Evolutionary conservation across 1,139 yeast genomes (phyloP).

Genomic region (Debaryomycetaceae sp.): DNA sequence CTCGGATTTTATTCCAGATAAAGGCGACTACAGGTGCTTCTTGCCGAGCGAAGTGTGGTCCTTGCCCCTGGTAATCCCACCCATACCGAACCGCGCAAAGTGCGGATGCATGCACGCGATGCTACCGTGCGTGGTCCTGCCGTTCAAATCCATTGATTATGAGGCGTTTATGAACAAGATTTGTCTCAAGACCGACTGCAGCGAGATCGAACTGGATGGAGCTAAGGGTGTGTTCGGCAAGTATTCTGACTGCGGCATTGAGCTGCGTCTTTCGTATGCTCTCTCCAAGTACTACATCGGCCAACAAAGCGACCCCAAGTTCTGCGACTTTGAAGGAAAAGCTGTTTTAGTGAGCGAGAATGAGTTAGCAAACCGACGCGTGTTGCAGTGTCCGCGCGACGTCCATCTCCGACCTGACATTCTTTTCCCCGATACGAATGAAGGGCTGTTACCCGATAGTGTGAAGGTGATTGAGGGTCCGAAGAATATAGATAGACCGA

Average conservation of each 20-base stretch:
- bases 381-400: no score
- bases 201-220: slow-evolving; percentile 39
- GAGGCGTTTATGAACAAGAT: slow-evolving; percentile 31
- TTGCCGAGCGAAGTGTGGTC: slow-evolving; percentile 22
- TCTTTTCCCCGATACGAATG: no score
- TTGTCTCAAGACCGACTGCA: slow-evolving; percentile 43
- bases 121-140: slow-evolving; percentile 37
- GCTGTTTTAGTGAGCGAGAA: slow-evolving; percentile 23
- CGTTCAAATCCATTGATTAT: slow-evolving; percentile 19
- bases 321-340: slow-evolving; percentile 28
- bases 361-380: no score
- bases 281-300: slow-evolving; percentile 36
- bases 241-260: slow-evolving; percentile 43
- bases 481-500: no score
- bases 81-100: slow-evolving; percentile 39
- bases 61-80: slow-evolving; percentile 37
- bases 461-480: no score
- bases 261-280: slow-evolving; percentile 42
- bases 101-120: slow-evolving; percentile 48
- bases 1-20: not conserved
- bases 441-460: no score
- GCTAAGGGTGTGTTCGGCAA: slow-evolving; percentile 41
- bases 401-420: no score
- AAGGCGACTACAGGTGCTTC: slow-evolving; percentile 13
- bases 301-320: slow-evolving; percentile 13